Evolutionary conservation across 495 filamentous ascomycete genomes (phyloP).

Genomic region (Symbiotaphrina buchneri): DNA sequence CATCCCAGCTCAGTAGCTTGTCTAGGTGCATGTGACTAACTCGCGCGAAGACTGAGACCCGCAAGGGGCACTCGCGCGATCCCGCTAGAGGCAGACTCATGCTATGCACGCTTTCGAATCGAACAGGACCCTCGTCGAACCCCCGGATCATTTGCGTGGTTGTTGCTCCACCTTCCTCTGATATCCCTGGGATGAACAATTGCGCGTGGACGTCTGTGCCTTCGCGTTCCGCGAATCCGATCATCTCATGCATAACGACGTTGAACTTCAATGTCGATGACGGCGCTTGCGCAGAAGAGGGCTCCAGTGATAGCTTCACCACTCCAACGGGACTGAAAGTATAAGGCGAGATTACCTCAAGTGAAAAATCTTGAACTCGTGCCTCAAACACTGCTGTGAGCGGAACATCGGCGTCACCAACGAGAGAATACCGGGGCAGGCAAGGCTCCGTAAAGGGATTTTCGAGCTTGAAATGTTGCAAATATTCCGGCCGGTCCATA

Average conservation of each 20-base stretch:
- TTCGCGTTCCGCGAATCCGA: conserved; percentile 90
- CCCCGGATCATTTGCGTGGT: conserved; percentile 87
- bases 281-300: conserved; percentile 81
- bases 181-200: conserved; percentile 80
- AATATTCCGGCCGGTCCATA: conserved; percentile 79
- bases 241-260: conserved; percentile 92
- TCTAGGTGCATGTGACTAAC: conserved; percentile 89
- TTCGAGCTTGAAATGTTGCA: conserved; percentile 55
- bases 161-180: conserved; percentile 75
- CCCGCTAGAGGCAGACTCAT: conserved; percentile 81
- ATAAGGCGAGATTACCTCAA: conserved; percentile 84
- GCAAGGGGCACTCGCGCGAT: conserved; percentile 39
- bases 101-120: conserved; percentile 93
- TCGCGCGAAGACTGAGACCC: conserved; percentile 84
- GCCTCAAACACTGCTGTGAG: conserved; percentile 87
- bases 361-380: conserved; percentile 77
- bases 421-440: conserved; percentile 75
- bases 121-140: conserved; percentile 86
- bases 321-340: conserved; percentile 77
- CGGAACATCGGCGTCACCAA: conserved; percentile 88
- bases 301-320: conserved; percentile 75
- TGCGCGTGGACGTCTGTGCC: conserved; percentile 92
- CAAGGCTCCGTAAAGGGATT: conserved; percentile 78
- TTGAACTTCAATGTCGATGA: conserved; percentile 93
- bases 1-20: conserved; percentile 96